These are phyloP conservation scores for Dictyostelium purpureum DNA, from an alignment of 78 protist genomes.

Conservation along the genomic window DNA sequence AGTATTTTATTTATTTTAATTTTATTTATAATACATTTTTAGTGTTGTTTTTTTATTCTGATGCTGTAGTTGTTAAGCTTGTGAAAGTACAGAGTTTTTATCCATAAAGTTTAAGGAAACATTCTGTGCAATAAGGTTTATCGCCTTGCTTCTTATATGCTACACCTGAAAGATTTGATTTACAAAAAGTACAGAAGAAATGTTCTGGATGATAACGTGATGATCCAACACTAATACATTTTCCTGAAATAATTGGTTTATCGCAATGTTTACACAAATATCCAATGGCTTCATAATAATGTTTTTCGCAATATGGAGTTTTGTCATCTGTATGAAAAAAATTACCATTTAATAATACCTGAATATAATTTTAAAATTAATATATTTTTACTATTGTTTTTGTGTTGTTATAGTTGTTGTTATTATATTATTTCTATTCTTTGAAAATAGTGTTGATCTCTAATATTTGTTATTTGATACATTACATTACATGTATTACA, in stretches of 20 bases:
- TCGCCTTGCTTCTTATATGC: conserved; percentile 58
- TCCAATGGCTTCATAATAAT: conserved; percentile 70
- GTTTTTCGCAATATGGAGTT: conserved; percentile 62
- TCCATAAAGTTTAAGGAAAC: conserved; percentile 48
- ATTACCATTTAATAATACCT: conserved; percentile 33
- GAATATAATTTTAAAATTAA: not conserved
- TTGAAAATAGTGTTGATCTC: not conserved
- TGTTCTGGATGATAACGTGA: conserved; percentile 69
- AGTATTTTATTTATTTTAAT: not conserved
- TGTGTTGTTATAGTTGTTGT: not conserved
- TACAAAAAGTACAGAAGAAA: conserved; percentile 63
- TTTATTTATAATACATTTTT: not conserved
- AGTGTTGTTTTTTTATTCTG: too few relatives aligned
- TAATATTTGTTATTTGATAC: not conserved
- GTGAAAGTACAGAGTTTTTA: too few relatives aligned
- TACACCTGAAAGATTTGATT: conserved; percentile 48
- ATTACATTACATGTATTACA: conserved; percentile 57
- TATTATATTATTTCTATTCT: not conserved
- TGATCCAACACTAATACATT: conserved; percentile 57
- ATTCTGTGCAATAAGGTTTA: conserved; percentile 38
- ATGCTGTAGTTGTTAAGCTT: too few relatives aligned
- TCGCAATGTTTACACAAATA: conserved; percentile 70
- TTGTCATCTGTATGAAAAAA: conserved; percentile 53
- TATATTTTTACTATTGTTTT: not conserved
- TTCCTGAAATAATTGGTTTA: conserved; percentile 71